Base-by-base conservation (phyloP, 805 yeast genomes). In the Ascoidea asiatica region DNA sequence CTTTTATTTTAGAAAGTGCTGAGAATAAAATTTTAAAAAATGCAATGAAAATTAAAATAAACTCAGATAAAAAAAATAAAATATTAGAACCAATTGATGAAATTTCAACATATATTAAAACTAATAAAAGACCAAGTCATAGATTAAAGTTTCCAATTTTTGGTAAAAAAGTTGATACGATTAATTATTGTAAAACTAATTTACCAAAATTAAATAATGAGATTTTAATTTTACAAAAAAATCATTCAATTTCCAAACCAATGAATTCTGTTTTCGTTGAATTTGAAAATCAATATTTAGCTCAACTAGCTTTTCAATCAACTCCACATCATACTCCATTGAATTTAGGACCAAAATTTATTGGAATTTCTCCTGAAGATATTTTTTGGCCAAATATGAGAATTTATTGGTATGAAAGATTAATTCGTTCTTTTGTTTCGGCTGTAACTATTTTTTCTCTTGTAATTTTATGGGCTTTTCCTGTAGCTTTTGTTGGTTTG, bases 221-320 rank as follows among this genome's bases (percentile, higher is more conserved):
- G 53, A 75, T 83, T 48, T 63, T 59, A 41, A 66, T 64, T 39
- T 53, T 81, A 53, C 90, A 82, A 58, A 57, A 63, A 29, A 63
- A 60, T 33, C 78, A 70, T 55, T 59, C 65, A 44, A 61, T 63
- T 17, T 59, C 64, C 8, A 65, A 65, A 40, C 82, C 89, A n/a
- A 77, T 86, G 67, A 86, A 87, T 59, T 78, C 90, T 4, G 75
- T 82, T 33, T 79, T 82, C 51, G 88, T 82, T 38, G 90, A 82
- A 61, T 83, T 83, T 56, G 86, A 78, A 41, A 74, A 77, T 49
- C 90, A 82, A 59, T 81, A 79, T 59, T 65, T 68, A 49, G 90
- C 90, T 5, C 90, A 83, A 59, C 56, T 79, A 48, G 92, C 92
- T 0, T 70, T 60, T 50, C 90, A 81, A 60, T 59, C 79, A 1